Conservation (phyloP, 1,139 yeast genomes). For the Suhomyces terraborum region DNA sequence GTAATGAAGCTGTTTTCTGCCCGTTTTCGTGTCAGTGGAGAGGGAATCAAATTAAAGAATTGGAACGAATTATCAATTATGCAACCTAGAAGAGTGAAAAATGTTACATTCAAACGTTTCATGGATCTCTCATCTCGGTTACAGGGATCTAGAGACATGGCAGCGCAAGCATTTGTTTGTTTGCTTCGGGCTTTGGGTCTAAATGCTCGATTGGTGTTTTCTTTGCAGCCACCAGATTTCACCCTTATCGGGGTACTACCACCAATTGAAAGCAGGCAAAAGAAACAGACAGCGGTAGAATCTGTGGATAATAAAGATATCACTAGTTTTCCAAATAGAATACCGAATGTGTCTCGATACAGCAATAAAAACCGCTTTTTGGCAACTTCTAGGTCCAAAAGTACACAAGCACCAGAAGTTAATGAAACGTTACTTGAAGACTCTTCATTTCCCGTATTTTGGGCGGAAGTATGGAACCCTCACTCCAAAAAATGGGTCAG, state of each 20-base stretch:
- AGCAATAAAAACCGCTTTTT: conserved; percentile 8
- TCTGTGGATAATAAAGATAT: background rate
- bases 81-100: conserved; percentile 22
- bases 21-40: conserved; percentile 53
- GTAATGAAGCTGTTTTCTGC: conserved; percentile 64
- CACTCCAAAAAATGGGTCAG: conserved; percentile 76
- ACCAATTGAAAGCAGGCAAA: conserved; percentile 9
- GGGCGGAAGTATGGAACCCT: conserved; percentile 95
- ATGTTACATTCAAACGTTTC: conserved; percentile 43
- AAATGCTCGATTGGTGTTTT: conserved; percentile 72
- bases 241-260: conserved; percentile 39
- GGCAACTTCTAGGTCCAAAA: background rate
- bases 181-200: conserved; percentile 70
- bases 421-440: conserved; percentile 23
- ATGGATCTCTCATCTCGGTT: conserved; percentile 40
- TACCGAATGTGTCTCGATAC: too few relatives aligned
- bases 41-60: conserved; percentile 50
- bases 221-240: conserved; percentile 89
- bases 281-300: background rate
- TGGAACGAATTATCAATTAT: conserved; percentile 56
- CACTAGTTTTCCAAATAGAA: too few relatives aligned
- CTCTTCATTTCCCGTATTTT: conserved; percentile 68
- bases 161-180: conserved; percentile 86
- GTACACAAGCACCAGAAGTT: background rate
- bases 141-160: conserved; percentile 75